phyloP scores from a whole-genome alignment of 2,329 filamentous ascomycete genomes.

The Aspergillus tanneri region DNA sequence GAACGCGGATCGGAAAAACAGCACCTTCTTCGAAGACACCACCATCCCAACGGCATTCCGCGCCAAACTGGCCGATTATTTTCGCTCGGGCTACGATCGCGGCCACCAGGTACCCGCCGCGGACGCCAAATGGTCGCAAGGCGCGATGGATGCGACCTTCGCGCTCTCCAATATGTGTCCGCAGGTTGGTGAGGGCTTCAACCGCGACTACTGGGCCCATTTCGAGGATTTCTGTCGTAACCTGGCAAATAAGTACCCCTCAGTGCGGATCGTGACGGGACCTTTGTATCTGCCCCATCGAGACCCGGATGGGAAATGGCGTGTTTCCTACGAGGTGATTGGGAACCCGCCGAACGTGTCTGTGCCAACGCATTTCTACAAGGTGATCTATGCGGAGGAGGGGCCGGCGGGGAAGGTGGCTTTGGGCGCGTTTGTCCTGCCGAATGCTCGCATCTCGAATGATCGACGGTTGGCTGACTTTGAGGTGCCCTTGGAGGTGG shows the following conservation, averaged over 20 bases:
- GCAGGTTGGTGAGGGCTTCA: constrained; percentile 97
- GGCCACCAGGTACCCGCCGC: constrained; percentile 97
- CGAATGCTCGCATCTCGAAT: constrained; percentile 86
- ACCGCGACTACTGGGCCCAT: constrained; percentile 98
- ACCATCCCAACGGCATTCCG: constrained; percentile 81
- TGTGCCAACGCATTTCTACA: constrained; percentile 98
- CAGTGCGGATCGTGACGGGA: constrained; percentile 87
- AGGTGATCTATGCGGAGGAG: constrained; percentile 95
- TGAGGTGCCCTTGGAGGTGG: constrained; percentile 87
- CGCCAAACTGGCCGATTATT: constrained; percentile 89
- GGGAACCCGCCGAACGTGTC: constrained; percentile 90
- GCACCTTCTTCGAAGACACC: constrained; percentile 77
- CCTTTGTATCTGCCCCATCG: constrained; percentile 87
- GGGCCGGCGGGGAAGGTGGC: constrained; percentile 73
- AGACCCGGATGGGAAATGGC: constrained; percentile 91
- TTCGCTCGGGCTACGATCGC: constrained; percentile 88
- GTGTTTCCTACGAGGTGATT: constrained; percentile 92
- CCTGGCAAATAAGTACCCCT: constrained; percentile 76
- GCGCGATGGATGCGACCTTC: constrained; percentile 94
- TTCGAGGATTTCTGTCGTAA: constrained; percentile 95
- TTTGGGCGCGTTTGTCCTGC: constrained; percentile 89
- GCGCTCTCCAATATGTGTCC: constrained; percentile 95
- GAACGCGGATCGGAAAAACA: constrained; percentile 81
- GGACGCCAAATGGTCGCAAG: constrained; percentile 92
- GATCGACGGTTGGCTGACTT: constrained; percentile 85